Evolutionary conservation across 1,284 basidiomycete genomes (phyloP).

Genomic region (Ceratobasidium sp.): DNA sequence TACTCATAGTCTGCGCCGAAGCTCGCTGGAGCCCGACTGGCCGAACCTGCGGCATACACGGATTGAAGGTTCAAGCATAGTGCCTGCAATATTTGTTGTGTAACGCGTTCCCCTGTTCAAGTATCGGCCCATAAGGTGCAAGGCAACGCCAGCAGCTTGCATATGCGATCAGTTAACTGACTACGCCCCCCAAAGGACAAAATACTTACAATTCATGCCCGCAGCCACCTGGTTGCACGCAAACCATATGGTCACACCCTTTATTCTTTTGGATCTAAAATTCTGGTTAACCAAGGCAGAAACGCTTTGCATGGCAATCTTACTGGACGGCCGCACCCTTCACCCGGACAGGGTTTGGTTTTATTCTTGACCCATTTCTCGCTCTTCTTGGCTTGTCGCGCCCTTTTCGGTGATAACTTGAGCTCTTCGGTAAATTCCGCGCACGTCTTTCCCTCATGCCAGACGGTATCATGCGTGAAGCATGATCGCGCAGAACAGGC

Average conservation of each 20-base stretch:
- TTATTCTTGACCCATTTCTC: constrained; percentile 27
- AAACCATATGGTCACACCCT: constrained; percentile 35
- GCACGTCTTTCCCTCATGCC: constrained; percentile 38
- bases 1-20: background rate
- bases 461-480: constrained; percentile 23
- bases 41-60: background rate
- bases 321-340: constrained; percentile 23
- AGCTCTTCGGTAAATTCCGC: constrained; percentile 19
- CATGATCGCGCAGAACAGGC: constrained; percentile 10
- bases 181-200: background rate
- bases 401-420: constrained; percentile 3
- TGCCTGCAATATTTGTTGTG: constrained; percentile 13
- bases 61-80: background rate
- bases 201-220: constrained; percentile 34
- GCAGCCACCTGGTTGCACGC: constrained; percentile 25
- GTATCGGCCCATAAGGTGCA: constrained; percentile 24
- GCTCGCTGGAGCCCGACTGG: too few species aligned
- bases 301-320: background rate
- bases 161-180: background rate
- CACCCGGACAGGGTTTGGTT: constrained; percentile 18
- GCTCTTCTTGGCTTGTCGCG: constrained; percentile 16
- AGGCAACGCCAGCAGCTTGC: constrained; percentile 28
- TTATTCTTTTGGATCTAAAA: constrained; percentile 24
- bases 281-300: background rate
- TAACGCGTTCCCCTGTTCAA: background rate